Conservation (phyloP, 495 filamentous ascomycete species). For the Choiromyces venosus region DNA sequence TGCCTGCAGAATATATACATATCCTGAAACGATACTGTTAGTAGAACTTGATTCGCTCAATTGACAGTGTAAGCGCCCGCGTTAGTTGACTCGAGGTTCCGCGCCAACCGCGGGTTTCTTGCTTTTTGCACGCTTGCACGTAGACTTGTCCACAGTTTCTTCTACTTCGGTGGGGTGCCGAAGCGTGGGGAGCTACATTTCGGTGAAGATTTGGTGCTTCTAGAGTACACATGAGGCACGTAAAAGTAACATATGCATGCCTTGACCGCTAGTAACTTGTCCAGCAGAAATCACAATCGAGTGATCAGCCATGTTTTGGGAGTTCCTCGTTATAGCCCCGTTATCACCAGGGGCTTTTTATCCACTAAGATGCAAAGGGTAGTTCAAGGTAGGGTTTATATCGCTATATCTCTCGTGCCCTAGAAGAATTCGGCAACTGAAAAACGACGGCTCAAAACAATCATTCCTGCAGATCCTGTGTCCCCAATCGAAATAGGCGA, state of each 20-base stretch:
- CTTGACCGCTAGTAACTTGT: neutral
- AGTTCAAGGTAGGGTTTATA: neutral
- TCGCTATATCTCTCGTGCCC: neutral
- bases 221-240: neutral
- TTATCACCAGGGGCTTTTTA: neutral
- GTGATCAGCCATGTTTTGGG: neutral
- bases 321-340: neutral
- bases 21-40: neutral
- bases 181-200: neutral
- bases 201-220: neutral
- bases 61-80: neutral
- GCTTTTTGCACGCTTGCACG: neutral
- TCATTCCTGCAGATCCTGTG: neutral
- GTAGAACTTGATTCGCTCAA: neutral
- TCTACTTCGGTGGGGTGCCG: neutral
- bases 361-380: neutral
- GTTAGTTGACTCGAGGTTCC: neutral
- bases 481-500: neutral
- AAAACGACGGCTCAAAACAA: neutral
- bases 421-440: neutral
- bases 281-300: neutral
- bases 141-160: neutral
- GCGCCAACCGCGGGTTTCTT: neutral
- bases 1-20: neutral
- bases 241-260: neutral